Percentiles rank a stretch among this genome's conserved stretches.
These are phyloP conservation scores for Gnaphalium uliginosum DNA, from an alignment of 129 eudicot species.

Conservation along the genomic window DNA sequence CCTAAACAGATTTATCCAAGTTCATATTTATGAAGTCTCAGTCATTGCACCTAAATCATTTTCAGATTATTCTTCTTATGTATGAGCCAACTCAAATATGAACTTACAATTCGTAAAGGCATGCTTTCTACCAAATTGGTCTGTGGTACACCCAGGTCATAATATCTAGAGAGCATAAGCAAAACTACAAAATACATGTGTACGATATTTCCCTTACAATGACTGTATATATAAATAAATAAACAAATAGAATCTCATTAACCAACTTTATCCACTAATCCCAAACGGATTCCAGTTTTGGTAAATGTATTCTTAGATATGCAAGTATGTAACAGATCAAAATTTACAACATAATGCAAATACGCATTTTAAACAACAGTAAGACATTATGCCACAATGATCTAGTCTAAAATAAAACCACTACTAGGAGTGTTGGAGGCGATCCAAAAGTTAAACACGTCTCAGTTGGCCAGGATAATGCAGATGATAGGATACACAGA, in stretches of 20 bases:
- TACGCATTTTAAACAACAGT: background rate
- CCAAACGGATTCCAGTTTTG: background rate
- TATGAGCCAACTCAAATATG: background rate
- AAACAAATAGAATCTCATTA: background rate
- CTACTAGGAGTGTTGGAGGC: background rate
- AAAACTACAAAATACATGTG: background rate
- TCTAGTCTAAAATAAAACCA: background rate
- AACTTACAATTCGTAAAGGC: no score
- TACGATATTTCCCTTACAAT: background rate
- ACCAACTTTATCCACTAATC: background rate
- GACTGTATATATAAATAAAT: background rate
- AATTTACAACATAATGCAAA: background rate
- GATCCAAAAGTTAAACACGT: background rate
- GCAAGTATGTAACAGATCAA: background rate
- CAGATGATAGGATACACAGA: background rate
- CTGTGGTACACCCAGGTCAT: background rate
- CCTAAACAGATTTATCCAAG: background rate
- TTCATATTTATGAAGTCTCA: background rate
- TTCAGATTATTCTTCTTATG: background rate
- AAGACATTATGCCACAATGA: background rate
- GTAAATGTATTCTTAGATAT: no score
- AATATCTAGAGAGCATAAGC: background rate
- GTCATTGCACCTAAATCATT: background rate
- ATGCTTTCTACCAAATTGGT: no score
- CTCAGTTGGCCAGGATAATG: background rate